Evolutionary conservation across 345 rosid species (phyloP).

Genomic region (Eucalyptus curtisii): DNA sequence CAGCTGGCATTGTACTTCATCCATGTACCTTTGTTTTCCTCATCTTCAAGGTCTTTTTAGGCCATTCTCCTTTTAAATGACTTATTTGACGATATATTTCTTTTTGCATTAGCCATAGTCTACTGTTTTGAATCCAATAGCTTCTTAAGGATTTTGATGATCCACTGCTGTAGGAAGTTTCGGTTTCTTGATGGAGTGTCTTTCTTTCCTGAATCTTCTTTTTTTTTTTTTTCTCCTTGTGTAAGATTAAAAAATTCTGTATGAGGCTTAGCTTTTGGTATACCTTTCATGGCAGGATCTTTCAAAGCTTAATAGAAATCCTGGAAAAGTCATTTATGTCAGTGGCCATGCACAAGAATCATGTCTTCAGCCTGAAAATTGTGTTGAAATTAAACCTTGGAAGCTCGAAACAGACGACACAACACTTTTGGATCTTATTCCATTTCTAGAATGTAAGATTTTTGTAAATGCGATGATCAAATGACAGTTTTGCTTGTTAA

Average conservation of each 20-base stretch:
- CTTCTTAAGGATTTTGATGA: not conserved
- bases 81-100: not conserved
- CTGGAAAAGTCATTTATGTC: slow-evolving; percentile 60
- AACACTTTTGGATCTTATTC: slow-evolving; percentile 87
- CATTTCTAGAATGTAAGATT: slow-evolving; percentile 88
- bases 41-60: not conserved
- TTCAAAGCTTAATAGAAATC: slow-evolving; percentile 95
- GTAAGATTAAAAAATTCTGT: not conserved
- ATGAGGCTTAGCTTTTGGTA: not conserved
- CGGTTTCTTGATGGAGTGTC: not conserved
- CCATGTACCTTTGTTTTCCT: not conserved
- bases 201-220: not conserved
- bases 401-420: slow-evolving; percentile 76
- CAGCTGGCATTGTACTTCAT: not conserved
- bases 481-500: not conserved
- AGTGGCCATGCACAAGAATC: slow-evolving; percentile 78
- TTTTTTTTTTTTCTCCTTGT: not conserved
- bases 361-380: slow-evolving; percentile 88
- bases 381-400: slow-evolving; percentile 71
- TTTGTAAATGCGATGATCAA: not conserved
- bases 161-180: not conserved
- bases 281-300: slow-evolving; percentile 51
- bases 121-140: not conserved
- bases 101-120: not conserved
- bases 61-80: not conserved